phyloP scores from a whole-genome alignment of 805 yeast genomes.

The Clavispora asparagi region DNA sequence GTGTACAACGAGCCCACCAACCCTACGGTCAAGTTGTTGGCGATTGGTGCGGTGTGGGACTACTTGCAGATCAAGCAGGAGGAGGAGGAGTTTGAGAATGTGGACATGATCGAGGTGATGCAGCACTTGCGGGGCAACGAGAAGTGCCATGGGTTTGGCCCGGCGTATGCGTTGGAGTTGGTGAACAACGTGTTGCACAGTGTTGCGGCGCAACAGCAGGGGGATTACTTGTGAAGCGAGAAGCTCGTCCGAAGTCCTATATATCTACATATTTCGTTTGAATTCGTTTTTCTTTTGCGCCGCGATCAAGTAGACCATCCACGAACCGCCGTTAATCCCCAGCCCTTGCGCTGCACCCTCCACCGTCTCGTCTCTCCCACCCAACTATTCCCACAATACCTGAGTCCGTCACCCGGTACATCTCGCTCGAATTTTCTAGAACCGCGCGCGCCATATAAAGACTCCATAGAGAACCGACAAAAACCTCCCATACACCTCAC shows the following conservation, averaged over 20 bases:
- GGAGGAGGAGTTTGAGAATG: slow-evolving; percentile 39
- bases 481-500: neutral
- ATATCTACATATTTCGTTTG: too few relatives aligned
- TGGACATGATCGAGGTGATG: slow-evolving; percentile 61
- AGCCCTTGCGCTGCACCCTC: too few relatives aligned
- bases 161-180: slow-evolving; percentile 48
- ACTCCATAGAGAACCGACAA: neutral
- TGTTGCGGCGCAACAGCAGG: slow-evolving; percentile 1
- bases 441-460: slow-evolving; percentile 4
- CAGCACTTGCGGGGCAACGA: slow-evolving; percentile 58
- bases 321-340: too few relatives aligned
- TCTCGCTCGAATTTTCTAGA: slow-evolving; percentile 16
- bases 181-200: slow-evolving; percentile 27
- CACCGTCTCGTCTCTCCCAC: too few relatives aligned
- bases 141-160: slow-evolving; percentile 76
- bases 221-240: too few relatives aligned
- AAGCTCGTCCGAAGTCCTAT: too few relatives aligned
- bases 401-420: neutral
- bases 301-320: too few relatives aligned
- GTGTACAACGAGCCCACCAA: slow-evolving; percentile 33
- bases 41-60: slow-evolving; percentile 82
- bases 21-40: slow-evolving; percentile 49
- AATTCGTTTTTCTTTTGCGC: too few relatives aligned
- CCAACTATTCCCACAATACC: too few relatives aligned
- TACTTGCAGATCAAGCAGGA: slow-evolving; percentile 49